A percentile compares a stretch with the other conserved stretches of the same genome.
phyloP scores from a whole-genome alignment of 257 asterid species.

The Marsdenia floribunda region DNA sequence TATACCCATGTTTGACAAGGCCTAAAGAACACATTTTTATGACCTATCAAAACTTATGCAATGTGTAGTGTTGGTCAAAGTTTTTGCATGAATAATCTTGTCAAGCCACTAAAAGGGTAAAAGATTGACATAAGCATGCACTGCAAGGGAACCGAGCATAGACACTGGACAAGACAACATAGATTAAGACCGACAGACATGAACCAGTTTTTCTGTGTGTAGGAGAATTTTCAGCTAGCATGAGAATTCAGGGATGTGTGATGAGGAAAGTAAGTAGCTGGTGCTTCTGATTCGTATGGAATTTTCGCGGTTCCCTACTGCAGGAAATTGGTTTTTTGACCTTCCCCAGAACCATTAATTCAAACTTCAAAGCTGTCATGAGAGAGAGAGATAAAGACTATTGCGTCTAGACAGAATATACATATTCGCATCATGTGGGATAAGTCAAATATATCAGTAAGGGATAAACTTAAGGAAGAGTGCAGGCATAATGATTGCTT shows the following conservation, averaged over 20 bases:
- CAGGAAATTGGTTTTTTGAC: not conserved
- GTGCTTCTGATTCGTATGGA: not conserved
- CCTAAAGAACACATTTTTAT: not conserved
- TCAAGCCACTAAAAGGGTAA: too few relatives aligned
- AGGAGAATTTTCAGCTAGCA: not conserved
- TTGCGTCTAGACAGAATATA: not conserved
- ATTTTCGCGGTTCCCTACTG: not conserved
- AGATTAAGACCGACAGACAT: not conserved
- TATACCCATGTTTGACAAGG: not conserved
- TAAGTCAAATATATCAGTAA: not conserved
- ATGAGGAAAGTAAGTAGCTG: not conserved
- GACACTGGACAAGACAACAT: not conserved
- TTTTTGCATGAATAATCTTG: too few relatives aligned
- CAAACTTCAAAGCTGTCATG: not conserved
- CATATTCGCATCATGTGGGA: not conserved
- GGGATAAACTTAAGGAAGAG: slow-evolving; percentile 1
- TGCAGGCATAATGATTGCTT: slow-evolving; percentile 5
- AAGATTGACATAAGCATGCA: too few relatives aligned
- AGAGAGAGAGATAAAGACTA: too few relatives aligned
- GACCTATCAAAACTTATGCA: too few relatives aligned
- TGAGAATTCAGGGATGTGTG: not conserved
- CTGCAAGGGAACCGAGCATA: not conserved
- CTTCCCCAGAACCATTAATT: not conserved
- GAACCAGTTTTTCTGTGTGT: not conserved
- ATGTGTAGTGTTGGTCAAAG: too few relatives aligned